These are phyloP conservation scores for Prillingera fragicola DNA, from an alignment of 1,284 basidiomycete genomes.

Conservation along the genomic window DNA sequence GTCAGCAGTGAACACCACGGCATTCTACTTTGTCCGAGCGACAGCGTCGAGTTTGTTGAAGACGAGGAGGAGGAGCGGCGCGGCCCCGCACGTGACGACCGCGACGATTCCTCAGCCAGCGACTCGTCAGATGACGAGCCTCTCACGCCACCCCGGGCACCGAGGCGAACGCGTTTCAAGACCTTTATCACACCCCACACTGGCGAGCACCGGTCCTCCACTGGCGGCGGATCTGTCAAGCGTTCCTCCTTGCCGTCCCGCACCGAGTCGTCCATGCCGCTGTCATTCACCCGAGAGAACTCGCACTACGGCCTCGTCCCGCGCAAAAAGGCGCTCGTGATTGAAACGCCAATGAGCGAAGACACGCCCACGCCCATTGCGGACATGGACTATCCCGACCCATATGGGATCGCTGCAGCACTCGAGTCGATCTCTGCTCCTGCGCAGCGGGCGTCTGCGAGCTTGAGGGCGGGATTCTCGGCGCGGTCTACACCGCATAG, in stretches of 20 bases:
- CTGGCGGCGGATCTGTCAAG: neutral
- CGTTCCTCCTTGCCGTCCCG: neutral
- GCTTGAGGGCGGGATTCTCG: neutral
- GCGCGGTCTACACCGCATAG: constrained; percentile 17
- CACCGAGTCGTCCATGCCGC: neutral
- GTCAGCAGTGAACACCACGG: neutral
- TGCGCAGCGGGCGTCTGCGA: neutral
- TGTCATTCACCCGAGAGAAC: neutral
- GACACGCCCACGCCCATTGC: constrained; percentile 9
- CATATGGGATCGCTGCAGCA: constrained; percentile 23
- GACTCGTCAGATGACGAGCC: constrained; percentile 2
- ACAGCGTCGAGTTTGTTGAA: neutral
- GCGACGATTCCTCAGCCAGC: neutral
- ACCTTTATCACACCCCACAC: constrained; percentile 18
- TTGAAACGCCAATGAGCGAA: constrained; percentile 12
- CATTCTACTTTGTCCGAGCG: neutral
- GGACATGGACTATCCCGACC: constrained; percentile 26
- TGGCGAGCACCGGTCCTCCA: neutral
- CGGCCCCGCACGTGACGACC: neutral
- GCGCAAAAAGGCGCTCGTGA: constrained; percentile 4
- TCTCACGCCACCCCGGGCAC: constrained; percentile 5
- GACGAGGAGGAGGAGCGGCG: neutral
- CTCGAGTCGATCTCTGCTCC: constrained; percentile 9
- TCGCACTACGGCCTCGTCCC: neutral
- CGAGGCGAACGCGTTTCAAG: constrained; percentile 9